Percentiles rank a stretch among this genome's conserved stretches.
These are phyloP conservation scores for Boletus subparvulus DNA, from an alignment of 768 basidiomycete genomes.

Conservation along the genomic window DNA sequence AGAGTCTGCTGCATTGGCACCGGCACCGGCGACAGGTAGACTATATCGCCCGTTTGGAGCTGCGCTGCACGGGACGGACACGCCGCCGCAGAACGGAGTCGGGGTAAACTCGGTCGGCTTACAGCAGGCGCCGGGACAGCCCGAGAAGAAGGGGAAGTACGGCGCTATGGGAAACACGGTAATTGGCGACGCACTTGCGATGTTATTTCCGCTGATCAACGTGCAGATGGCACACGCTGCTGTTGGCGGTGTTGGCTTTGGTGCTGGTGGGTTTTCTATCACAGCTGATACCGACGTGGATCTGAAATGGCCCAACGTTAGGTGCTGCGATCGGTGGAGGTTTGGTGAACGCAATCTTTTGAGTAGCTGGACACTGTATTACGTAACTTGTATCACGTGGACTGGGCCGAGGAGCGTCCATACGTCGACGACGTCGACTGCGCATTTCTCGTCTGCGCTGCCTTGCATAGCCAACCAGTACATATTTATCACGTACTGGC, in stretches of 20 bases:
- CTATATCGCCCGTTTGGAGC: slow-evolving; percentile 41
- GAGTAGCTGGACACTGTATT: neutral
- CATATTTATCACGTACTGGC: slow-evolving; percentile 4
- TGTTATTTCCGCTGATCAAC: slow-evolving; percentile 21
- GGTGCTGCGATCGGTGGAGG: slow-evolving; percentile 55
- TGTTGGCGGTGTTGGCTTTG: slow-evolving; percentile 73
- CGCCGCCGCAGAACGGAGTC: slow-evolving; percentile 28
- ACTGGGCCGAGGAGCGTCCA: neutral
- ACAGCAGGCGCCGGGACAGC: slow-evolving; percentile 27
- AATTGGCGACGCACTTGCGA: slow-evolving; percentile 8
- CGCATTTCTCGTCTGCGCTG: slow-evolving; percentile 10
- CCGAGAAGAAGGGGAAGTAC: slow-evolving; percentile 57
- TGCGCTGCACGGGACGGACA: slow-evolving; percentile 34
- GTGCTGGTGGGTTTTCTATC: slow-evolving; percentile 52
- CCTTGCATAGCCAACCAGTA: slow-evolving; percentile 12
- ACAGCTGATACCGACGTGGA: neutral
- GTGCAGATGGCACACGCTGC: slow-evolving; percentile 56
- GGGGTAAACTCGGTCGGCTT: slow-evolving; percentile 33
- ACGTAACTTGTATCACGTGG: slow-evolving; percentile 30
- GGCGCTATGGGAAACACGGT: slow-evolving; percentile 61
- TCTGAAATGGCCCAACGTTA: slow-evolving; percentile 14
- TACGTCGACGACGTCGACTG: slow-evolving; percentile 1
- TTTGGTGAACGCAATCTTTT: slow-evolving; percentile 50
- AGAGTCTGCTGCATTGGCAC: slow-evolving; percentile 4
- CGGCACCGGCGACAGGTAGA: neutral